These are phyloP conservation scores for Stephania yunnanensis DNA, from an alignment of 164 flowering plant genomes.

Conservation along the genomic window DNA sequence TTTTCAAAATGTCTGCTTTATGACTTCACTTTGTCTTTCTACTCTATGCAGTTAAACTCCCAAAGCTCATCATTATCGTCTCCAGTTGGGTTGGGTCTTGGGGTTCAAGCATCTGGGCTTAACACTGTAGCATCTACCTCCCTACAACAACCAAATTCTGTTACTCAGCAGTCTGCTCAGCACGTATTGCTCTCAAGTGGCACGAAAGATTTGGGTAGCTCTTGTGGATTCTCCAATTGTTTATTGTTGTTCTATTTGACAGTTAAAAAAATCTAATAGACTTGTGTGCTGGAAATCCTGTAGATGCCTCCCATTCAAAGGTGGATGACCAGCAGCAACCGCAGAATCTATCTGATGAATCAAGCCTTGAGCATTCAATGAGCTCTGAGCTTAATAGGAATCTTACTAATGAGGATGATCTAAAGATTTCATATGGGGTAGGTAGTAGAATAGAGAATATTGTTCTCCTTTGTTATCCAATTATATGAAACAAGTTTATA, in stretches of 20 bases:
- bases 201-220: conserved; percentile 60
- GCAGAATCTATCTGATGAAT: conserved; percentile 51
- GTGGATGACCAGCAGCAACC: conserved; percentile 65
- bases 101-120: conserved; percentile 53
- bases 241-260: neutral
- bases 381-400: conserved; percentile 45
- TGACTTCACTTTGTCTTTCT: neutral
- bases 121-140: conserved; percentile 42
- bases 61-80: conserved; percentile 56
- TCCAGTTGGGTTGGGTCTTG: conserved; percentile 72
- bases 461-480: no score
- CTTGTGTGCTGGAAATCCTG: conserved; percentile 16
- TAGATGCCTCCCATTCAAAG: conserved; percentile 45
- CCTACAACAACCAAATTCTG: conserved; percentile 47
- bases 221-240: neutral
- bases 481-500: neutral
- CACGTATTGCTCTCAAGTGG: conserved; percentile 35
- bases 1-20: no score
- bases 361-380: conserved; percentile 40
- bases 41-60: conserved; percentile 58
- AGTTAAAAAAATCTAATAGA: neutral
- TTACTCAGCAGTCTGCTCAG: conserved; percentile 52
- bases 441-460: conserved; percentile 30
- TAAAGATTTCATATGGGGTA: conserved; percentile 41
- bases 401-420: conserved; percentile 64